Evolutionary conservation across 805 yeast genomes (phyloP), one percentile per base, ranked within the genome.

Genomic region (Suhomyces prunicola): DNA sequence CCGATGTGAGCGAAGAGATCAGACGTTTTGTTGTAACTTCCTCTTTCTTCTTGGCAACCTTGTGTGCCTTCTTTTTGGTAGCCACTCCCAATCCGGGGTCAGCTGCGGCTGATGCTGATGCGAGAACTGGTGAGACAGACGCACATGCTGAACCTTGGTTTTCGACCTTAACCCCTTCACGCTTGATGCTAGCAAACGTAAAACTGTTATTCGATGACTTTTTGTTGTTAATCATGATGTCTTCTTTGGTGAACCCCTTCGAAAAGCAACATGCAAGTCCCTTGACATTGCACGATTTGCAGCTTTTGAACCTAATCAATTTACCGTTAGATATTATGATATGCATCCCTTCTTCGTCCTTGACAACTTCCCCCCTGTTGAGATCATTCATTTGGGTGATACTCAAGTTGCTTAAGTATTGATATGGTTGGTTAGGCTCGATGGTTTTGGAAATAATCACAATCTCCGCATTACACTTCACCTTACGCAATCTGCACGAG

Each of bases 381-480:
- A 56, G 52, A 35, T 48, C 51, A 36, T 46, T 45, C 47, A 57
- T 49, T 45, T 58, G 55, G 31, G 39, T 54, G 7, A 52, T 35
- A 27, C 55, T 42, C 13, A 63, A 50, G 19, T 51, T 42, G 39
- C 27, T 35, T 3, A 46, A 36, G 36, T 44, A 53, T 17, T 39
- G 46, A 6, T 35, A 12, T 19, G 44, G 19, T 10, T 50, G 48
- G 3, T 24, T 39, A 15, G 49, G 47, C 19, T 52, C 46, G 40
- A 60, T 51, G 40, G 51, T 39, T 31, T 61, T 63, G 46, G 67
- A 60, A 46, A 82, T 54, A 23, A 81, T 71, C 33, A 69, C 65
- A 10, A 86, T 81, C 58, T 78, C 84, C 1, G 92, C 89, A 66
- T 86, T 84, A 69, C 93, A 87, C 67, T 84, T 87, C 53, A 86